Evolutionary conservation across 2,329 filamentous ascomycete genomes (phyloP).

Genomic region (Pyricularia sp.): DNA sequence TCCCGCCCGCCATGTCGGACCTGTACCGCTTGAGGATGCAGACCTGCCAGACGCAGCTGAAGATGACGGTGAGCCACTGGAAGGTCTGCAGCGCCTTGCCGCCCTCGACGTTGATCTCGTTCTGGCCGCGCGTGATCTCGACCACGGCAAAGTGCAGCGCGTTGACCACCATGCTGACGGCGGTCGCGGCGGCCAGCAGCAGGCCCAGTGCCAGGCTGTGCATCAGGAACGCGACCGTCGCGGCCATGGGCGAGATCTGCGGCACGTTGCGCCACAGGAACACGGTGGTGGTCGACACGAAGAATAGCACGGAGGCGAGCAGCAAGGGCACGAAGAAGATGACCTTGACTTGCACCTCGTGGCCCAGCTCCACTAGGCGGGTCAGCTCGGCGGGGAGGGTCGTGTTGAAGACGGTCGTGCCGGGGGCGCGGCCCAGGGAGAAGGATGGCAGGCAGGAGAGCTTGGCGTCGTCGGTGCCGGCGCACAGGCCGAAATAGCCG

Average conservation of each 20-base stretch:
- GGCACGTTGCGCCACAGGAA: constrained; percentile 9
- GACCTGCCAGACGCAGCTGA: constrained; percentile 12
- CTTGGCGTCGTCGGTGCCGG: constrained; percentile 7
- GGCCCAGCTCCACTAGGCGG: constrained; percentile 3
- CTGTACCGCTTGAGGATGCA: constrained; percentile 3
- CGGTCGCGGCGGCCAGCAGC: constrained; percentile 10
- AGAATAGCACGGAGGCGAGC: constrained; percentile 16
- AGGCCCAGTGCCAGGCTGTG: constrained; percentile 5
- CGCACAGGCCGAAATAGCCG: constrained; percentile 13
- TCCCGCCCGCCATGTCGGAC: not conserved
- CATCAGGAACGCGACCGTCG: constrained; percentile 3
- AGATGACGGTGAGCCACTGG: constrained; percentile 12
- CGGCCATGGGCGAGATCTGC: constrained; percentile 19
- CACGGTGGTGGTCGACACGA: constrained; percentile 10
- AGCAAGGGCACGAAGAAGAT: constrained; percentile 7
- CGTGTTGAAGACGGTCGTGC: constrained; percentile 2
- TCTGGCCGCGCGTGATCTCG: not conserved
- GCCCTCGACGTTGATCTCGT: constrained; percentile 7
- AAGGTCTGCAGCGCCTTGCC: constrained; percentile 12
- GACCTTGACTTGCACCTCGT: constrained; percentile 5
- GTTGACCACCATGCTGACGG: constrained; percentile 10
- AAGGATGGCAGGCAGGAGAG: constrained; percentile 9
- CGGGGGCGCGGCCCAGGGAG: constrained; percentile 7
- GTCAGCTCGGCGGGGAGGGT: constrained; percentile 2
- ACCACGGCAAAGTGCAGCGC: constrained; percentile 12